Evolutionary conservation across 805 yeast species (phyloP).

Genomic region (Ogataea ganodermae): DNA sequence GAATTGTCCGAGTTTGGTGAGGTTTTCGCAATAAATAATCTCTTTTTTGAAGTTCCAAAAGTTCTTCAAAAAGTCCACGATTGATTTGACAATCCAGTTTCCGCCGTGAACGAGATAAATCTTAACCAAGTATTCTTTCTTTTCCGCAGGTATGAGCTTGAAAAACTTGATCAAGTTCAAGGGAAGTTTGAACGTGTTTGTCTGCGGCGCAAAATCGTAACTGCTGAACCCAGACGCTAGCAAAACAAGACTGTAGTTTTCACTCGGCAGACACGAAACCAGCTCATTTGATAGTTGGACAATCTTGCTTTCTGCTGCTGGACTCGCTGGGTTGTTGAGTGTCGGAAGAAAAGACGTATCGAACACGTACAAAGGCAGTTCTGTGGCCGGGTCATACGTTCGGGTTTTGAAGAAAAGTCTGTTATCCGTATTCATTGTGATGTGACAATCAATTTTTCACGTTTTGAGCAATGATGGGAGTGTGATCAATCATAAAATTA

Average conservation of each 20-base stretch:
- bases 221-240: constrained; percentile 79
- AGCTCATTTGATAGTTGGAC: constrained; percentile 60
- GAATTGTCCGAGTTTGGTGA: constrained; percentile 42
- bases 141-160: constrained; percentile 56
- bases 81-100: constrained; percentile 81
- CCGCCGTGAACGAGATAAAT: constrained; percentile 80
- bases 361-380: constrained; percentile 74
- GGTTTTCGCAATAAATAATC: constrained; percentile 38
- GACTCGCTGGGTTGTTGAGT: constrained; percentile 31
- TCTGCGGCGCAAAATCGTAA: constrained; percentile 28
- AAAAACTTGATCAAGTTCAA: constrained; percentile 43
- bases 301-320: constrained; percentile 35
- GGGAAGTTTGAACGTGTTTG: constrained; percentile 27
- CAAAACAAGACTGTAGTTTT: constrained; percentile 67
- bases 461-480: too few relatives aligned
- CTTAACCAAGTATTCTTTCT: constrained; percentile 56
- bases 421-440: neutral
- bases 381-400: constrained; percentile 64
- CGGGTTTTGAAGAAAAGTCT: constrained; percentile 58
- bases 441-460: too few relatives aligned
- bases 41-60: constrained; percentile 38
- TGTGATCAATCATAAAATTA: neutral
- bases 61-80: constrained; percentile 69
- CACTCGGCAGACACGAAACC: constrained; percentile 57
- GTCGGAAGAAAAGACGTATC: constrained; percentile 82